Evolutionary conservation across 2,329 filamentous ascomycete species (phyloP), one percentile per base, ranked within the genome.

Genomic region (Didymella segeticola): DNA sequence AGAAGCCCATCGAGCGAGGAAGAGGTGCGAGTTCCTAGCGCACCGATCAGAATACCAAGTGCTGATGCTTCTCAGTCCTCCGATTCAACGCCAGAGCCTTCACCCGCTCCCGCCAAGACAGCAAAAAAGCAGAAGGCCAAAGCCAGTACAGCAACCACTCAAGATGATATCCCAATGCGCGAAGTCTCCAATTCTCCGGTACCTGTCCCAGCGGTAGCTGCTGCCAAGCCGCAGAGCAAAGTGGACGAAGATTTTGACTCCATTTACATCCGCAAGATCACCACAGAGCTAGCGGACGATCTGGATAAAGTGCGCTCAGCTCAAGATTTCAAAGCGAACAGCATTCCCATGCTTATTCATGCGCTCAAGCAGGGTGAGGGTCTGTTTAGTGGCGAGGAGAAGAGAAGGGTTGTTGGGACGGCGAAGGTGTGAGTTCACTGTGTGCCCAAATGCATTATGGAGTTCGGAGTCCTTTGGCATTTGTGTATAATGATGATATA

Each of bases 271-370:
- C 85, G 88, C 64, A 85, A 84, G 54, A 79, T 86, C 5, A 90
- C 89, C 0, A 78, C 80, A 43, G 89, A 92, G 70, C 86, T 93
- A 50, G 85, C 86, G 11, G 87, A 91, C 61, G 89, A 92, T 69
- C 80, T 93, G 30, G 86, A 90, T 75, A 85, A 86, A 71, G 79
- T 91, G 57, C 84, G 89, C 60, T 70, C 72, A 31, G 87, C 89
- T 9, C 83, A 86, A 63, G 89, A 92, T 74, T 93, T 91, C 76
- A 86, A 85, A 68, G 78, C 78, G 53, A 85, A 86, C 45, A 80
- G 77, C 58, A 60, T 91, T 25, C 79, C 81, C 5, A 82, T 90
- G 67, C 80, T 92, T 34, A 81, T 92, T 27, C 79, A 83, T 64
- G 87, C 88, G 3, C 72, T 92, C 61, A 83, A 85, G 75, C 88